These are phyloP conservation scores for Apiospora aurea DNA, from an alignment of 2,329 filamentous ascomycete genomes.

Conservation along the genomic window DNA sequence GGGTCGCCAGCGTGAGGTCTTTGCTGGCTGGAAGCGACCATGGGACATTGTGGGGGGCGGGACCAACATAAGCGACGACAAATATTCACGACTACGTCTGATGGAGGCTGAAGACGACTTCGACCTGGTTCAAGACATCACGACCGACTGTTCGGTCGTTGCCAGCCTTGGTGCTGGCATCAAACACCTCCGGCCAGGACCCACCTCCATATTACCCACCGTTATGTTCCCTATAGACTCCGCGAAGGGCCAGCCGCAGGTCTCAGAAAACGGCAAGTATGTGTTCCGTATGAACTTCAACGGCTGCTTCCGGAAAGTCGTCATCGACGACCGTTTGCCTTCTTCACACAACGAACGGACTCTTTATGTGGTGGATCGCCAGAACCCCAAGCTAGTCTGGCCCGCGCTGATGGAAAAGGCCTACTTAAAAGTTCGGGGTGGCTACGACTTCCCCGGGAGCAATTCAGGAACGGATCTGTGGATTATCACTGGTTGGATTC, in stretches of 20 bases:
- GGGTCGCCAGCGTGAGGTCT: constrained; percentile 73
- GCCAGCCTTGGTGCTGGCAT: constrained; percentile 89
- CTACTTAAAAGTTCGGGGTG: constrained; percentile 92
- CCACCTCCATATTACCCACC: constrained; percentile 72
- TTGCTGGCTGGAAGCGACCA: constrained; percentile 84
- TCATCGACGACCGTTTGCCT: constrained; percentile 89
- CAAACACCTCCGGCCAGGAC: constrained; percentile 72
- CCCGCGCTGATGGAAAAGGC: constrained; percentile 94
- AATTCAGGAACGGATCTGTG: constrained; percentile 96
- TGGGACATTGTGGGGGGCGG: constrained; percentile 59
- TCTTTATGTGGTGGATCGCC: constrained; percentile 86
- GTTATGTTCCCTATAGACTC: constrained; percentile 80
- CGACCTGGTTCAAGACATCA: constrained; percentile 93
- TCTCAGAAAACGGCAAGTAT: constrained; percentile 87
- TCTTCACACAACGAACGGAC: constrained; percentile 76
- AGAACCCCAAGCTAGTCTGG: constrained; percentile 84
- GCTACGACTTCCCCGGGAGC: constrained; percentile 97
- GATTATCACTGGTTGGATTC: constrained; percentile 94
- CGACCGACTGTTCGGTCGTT: constrained; percentile 96
- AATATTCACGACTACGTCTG: constrained; percentile 30
- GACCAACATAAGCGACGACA: constrained; percentile 3
- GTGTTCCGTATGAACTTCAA: constrained; percentile 95
- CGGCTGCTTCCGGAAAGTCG: constrained; percentile 85
- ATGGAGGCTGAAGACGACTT: constrained; percentile 58
- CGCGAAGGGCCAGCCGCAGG: constrained; percentile 59